phyloP scores from a whole-genome alignment of 352 stramenopile genomes.

The Peronospora destructor region DNA sequence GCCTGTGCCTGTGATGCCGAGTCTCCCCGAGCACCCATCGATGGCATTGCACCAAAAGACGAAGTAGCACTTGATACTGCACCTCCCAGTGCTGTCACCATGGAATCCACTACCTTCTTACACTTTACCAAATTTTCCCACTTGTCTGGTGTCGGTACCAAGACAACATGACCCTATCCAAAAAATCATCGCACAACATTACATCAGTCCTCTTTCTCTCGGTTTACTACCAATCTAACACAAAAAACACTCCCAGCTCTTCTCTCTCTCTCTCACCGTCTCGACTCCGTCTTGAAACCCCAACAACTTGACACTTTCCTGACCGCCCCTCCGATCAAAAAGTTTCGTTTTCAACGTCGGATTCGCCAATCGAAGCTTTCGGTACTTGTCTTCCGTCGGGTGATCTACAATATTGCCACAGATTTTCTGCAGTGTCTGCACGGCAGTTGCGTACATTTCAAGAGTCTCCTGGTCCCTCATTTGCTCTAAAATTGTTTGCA shows the following conservation, averaged over 20 bases:
- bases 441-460: conserved; percentile 35
- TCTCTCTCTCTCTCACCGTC: conserved; percentile 28
- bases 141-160: conserved; percentile 61
- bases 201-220: background rate
- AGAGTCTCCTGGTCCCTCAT: conserved; percentile 40
- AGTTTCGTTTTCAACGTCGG: conserved; percentile 54
- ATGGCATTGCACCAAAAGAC: conserved; percentile 15
- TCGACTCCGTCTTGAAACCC: conserved; percentile 70
- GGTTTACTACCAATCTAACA: too few species aligned
- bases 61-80: conserved; percentile 1
- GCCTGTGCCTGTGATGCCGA: conserved; percentile 51
- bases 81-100: conserved; percentile 10
- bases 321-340: conserved; percentile 47
- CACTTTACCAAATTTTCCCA: conserved; percentile 67
- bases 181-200: background rate
- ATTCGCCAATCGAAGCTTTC: conserved; percentile 65
- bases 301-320: conserved; percentile 56
- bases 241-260: too few species aligned
- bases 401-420: conserved; percentile 72
- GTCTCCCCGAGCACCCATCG: conserved; percentile 22
- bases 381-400: conserved; percentile 73
- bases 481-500: conserved; percentile 48
- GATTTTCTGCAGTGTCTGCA: conserved; percentile 76
- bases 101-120: conserved; percentile 65
- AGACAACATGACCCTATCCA: conserved; percentile 47